A percentile compares a stretch with the other conserved stretches of the same genome.
These are phyloP conservation scores for Chloris gayana DNA, from an alignment of 176 grass and related monocot species.

Conservation along the genomic window DNA sequence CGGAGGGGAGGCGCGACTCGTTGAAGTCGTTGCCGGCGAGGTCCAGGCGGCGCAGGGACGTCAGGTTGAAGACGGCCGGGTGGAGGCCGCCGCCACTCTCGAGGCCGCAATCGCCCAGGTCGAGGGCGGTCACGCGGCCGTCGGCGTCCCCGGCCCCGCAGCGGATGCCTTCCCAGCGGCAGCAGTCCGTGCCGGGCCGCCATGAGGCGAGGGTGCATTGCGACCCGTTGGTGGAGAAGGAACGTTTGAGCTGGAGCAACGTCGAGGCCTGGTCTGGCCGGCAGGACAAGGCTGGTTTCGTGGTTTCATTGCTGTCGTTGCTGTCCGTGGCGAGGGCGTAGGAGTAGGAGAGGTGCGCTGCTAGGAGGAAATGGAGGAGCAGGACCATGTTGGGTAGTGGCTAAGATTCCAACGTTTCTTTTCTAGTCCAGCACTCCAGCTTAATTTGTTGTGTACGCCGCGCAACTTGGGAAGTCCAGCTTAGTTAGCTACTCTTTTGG, in stretches of 20 bases:
- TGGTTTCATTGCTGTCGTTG: neutral
- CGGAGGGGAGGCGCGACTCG: conserved; percentile 12
- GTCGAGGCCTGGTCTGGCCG: conserved; percentile 1
- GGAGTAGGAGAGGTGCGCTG: neutral
- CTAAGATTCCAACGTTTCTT: too few relatives aligned
- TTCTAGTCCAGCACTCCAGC: too few relatives aligned
- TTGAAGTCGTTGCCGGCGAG: conserved; percentile 44
- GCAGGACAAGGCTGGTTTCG: neutral
- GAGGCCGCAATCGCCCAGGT: conserved; percentile 29
- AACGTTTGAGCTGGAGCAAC: conserved; percentile 48
- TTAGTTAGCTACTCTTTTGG: too few relatives aligned
- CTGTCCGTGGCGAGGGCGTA: neutral
- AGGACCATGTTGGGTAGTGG: neutral
- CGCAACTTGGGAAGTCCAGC: too few relatives aligned
- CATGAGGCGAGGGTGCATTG: neutral
- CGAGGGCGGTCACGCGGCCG: conserved; percentile 47
- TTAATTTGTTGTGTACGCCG: too few relatives aligned
- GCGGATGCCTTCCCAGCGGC: neutral
- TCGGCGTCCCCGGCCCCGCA: conserved; percentile 1
- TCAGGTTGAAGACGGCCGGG: conserved; percentile 43
- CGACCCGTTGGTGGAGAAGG: neutral
- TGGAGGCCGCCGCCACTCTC: conserved; percentile 13
- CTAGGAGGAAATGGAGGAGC: neutral
- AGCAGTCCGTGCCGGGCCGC: conserved; percentile 5
- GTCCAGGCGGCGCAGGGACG: conserved; percentile 35